Percentiles rank a stretch among this genome's conserved stretches.
phyloP scores from a whole-genome alignment of 768 basidiomycete genomes.

The Leccinellum rugosiceps region DNA sequence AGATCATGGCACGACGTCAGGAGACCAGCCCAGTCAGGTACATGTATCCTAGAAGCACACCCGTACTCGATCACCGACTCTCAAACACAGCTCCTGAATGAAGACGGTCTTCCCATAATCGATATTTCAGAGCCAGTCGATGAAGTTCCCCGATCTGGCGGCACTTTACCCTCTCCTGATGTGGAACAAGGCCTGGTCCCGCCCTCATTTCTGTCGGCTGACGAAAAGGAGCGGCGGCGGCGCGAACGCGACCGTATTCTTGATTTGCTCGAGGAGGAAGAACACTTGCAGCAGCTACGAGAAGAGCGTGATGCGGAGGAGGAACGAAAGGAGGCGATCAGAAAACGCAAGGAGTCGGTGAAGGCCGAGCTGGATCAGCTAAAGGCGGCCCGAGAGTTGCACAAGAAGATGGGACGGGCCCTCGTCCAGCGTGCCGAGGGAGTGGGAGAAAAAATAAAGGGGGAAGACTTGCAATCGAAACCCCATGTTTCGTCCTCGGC shows the following conservation, averaged over 20 bases:
- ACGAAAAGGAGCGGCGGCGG: conserved; percentile 48
- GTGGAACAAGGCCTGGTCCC: conserved; percentile 48
- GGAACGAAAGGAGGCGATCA: conserved; percentile 44
- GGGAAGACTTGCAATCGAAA: conserved; percentile 24
- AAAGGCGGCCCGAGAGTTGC: conserved; percentile 46
- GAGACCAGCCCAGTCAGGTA: conserved; percentile 65
- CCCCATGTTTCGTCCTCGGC: conserved; percentile 31
- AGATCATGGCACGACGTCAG: conserved; percentile 34
- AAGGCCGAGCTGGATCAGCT: conserved; percentile 39
- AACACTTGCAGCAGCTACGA: conserved; percentile 42
- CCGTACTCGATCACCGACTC: conserved; percentile 19
- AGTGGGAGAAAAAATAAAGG: conserved; percentile 31
- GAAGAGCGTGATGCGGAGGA: conserved; percentile 42
- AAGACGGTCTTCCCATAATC: conserved; percentile 77
- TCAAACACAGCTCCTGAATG: conserved; percentile 56
- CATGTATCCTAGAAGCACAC: conserved; percentile 23
- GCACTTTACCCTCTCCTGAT: conserved; percentile 10
- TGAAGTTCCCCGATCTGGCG: conserved; percentile 19
- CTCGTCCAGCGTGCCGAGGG: conserved; percentile 45
- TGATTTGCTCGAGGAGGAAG: conserved; percentile 70
- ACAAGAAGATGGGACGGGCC: conserved; percentile 77
- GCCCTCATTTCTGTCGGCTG: conserved; percentile 41
- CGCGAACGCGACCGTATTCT: conserved; percentile 63
- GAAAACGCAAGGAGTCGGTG: conserved; percentile 49
- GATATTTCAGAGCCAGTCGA: conserved; percentile 65